phyloP scores from a whole-genome alignment of 2,329 filamentous ascomycete genomes.

The Fusarium vanettenii region DNA sequence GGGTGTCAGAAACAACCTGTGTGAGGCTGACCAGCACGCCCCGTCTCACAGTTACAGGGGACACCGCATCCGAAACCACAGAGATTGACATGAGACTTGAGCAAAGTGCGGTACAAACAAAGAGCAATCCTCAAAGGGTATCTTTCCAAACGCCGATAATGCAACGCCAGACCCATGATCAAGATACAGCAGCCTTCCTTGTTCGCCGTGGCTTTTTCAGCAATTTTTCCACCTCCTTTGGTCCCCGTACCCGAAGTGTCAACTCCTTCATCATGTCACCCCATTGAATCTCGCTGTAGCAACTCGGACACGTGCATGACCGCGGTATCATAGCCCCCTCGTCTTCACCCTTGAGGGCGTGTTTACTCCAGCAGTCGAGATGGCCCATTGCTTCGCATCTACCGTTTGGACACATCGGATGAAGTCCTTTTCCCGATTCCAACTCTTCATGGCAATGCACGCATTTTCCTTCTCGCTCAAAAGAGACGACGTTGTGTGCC shows the following conservation, averaged over 20 bases:
- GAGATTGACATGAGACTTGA: slow-evolving; percentile 2
- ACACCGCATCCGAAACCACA: background rate
- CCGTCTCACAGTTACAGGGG: background rate
- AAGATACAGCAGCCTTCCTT: slow-evolving; percentile 40
- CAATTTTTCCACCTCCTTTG: slow-evolving; percentile 76
- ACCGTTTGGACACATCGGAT: slow-evolving; percentile 66
- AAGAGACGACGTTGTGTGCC: slow-evolving; percentile 63
- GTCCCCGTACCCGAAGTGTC: slow-evolving; percentile 76
- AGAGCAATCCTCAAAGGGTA: slow-evolving; percentile 18
- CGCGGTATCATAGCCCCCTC: slow-evolving; percentile 71
- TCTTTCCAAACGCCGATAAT: slow-evolving; percentile 26
- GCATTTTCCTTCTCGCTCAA: slow-evolving; percentile 67
- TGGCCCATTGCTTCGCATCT: slow-evolving; percentile 69
- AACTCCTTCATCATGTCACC: slow-evolving; percentile 84
- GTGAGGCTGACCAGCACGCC: background rate
- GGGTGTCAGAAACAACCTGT: background rate
- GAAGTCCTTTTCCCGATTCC: slow-evolving; percentile 60
- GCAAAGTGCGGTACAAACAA: background rate
- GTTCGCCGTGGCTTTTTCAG: slow-evolving; percentile 63
- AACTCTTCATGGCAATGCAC: slow-evolving; percentile 63
- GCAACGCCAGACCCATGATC: slow-evolving; percentile 5
- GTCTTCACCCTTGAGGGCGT: slow-evolving; percentile 57
- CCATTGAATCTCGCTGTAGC: slow-evolving; percentile 74
- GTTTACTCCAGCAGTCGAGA: slow-evolving; percentile 68
- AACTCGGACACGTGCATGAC: slow-evolving; percentile 77